Conservation (phyloP, 495 filamentous ascomycete genomes). For the Aspergillus leporis region DNA sequence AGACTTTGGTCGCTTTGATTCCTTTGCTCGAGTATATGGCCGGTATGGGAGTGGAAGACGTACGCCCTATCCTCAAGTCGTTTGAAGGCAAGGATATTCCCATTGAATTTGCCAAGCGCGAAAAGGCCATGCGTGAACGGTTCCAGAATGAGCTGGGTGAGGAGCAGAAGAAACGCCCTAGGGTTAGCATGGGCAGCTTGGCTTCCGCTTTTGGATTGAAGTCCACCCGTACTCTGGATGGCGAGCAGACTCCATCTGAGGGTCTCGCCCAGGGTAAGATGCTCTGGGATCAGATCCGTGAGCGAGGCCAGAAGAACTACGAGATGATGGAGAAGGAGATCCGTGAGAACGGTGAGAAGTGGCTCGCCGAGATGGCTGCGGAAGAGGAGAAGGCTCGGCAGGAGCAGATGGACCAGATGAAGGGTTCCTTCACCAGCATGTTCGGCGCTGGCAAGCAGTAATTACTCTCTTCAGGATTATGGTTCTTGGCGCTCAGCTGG, state of each 20-base stretch:
- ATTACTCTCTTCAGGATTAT: slow-evolving; percentile 18
- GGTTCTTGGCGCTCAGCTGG: not conserved
- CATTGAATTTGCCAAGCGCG: slow-evolving; percentile 83
- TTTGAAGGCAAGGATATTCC: slow-evolving; percentile 87
- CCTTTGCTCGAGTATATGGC: slow-evolving; percentile 96
- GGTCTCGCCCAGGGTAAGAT: slow-evolving; percentile 89
- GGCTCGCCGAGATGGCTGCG: slow-evolving; percentile 87
- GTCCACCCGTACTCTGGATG: slow-evolving; percentile 54
- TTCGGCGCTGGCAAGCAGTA: slow-evolving; percentile 47
- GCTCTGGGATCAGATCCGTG: slow-evolving; percentile 87
- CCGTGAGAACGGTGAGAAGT: slow-evolving; percentile 86
- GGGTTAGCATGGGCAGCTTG: slow-evolving; percentile 59
- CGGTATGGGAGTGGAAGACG: slow-evolving; percentile 86
- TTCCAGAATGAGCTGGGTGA: slow-evolving; percentile 76
- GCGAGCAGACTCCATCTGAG: slow-evolving; percentile 68
- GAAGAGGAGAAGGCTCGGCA: slow-evolving; percentile 82
- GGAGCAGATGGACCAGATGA: slow-evolving; percentile 88
- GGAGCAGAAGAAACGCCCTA: slow-evolving; percentile 63
- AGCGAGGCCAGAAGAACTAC: slow-evolving; percentile 87
- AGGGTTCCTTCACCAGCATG: slow-evolving; percentile 59
- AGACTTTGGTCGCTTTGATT: slow-evolving; percentile 80
- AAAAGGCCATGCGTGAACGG: slow-evolving; percentile 75
- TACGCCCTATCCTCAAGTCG: slow-evolving; percentile 79
- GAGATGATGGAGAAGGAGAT: slow-evolving; percentile 86
- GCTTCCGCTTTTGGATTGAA: slow-evolving; percentile 74